These are phyloP conservation scores for Linnemannia elongata DNA, from an alignment of 192 early-diverging fungal species.

Conservation along the genomic window DNA sequence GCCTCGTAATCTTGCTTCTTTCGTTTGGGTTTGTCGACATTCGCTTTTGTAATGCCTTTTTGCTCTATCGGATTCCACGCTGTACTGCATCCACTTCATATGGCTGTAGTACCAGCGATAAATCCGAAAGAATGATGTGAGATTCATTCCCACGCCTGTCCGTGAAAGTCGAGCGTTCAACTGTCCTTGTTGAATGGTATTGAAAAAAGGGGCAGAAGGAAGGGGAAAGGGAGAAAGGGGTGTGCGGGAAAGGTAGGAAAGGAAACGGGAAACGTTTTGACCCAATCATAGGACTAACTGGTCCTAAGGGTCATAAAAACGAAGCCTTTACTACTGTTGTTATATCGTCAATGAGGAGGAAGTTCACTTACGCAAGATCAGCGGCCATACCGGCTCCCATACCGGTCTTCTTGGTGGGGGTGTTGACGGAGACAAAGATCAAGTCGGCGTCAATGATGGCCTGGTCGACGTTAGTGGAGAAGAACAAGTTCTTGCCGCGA, in stretches of 20 bases:
- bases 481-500: constrained; percentile 89
- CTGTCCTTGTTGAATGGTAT: background rate
- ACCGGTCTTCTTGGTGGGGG: constrained; percentile 85
- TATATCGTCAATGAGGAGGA: background rate
- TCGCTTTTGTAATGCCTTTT: background rate
- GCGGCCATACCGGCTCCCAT: constrained; percentile 86
- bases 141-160: background rate
- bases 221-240: background rate
- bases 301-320: too few relatives aligned
- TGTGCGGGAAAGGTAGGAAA: background rate
- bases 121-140: background rate
- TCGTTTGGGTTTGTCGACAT: too few relatives aligned
- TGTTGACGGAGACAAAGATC: constrained; percentile 95
- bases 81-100: background rate
- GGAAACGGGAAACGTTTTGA: background rate
- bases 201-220: background rate
- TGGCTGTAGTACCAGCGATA: background rate
- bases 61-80: background rate
- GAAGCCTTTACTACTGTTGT: background rate
- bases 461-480: constrained; percentile 84
- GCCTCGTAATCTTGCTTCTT: background rate
- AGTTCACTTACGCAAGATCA: constrained; percentile 79
- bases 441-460: constrained; percentile 86
- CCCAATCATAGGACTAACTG: background rate
- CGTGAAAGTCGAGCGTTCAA: background rate